Evolutionary conservation across 495 filamentous ascomycete species (phyloP).

Genomic region (Penicillium angulare): DNA sequence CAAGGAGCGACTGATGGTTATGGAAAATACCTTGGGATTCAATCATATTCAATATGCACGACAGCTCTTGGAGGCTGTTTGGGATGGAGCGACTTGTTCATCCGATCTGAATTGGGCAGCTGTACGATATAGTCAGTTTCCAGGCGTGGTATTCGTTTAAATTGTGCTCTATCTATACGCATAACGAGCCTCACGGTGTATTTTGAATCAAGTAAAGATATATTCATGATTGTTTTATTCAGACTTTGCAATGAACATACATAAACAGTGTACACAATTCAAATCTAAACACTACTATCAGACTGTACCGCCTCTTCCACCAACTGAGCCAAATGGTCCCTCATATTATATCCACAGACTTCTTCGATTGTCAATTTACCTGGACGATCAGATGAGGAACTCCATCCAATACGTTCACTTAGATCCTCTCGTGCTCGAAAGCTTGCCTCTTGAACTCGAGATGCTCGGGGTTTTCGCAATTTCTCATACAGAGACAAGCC

Average conservation of each 20-base stretch:
- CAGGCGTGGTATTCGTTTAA: conserved; percentile 28
- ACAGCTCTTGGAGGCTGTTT: conserved; percentile 23
- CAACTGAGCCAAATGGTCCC: conserved; percentile 16
- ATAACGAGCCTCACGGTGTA: too few relatives aligned
- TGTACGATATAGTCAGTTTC: conserved; percentile 26
- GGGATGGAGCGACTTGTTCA: conserved; percentile 8
- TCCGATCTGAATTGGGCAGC: conserved; percentile 24
- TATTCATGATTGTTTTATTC: not conserved
- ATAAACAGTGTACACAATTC: not conserved
- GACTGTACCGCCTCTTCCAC: not conserved
- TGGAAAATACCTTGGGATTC: conserved; percentile 30
- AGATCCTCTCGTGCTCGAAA: conserved; percentile 27
- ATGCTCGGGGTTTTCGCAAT: conserved; percentile 37
- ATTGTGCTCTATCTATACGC: not conserved
- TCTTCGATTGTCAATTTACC: conserved; percentile 34
- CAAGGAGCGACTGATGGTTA: conserved; percentile 31
- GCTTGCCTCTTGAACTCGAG: conserved; percentile 38
- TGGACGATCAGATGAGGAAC: conserved; percentile 14
- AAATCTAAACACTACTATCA: not conserved
- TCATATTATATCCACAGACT: conserved; percentile 30
- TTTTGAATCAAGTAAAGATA: too few relatives aligned
- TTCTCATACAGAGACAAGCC: conserved; percentile 40
- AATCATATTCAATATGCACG: conserved; percentile 25
- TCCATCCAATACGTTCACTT: conserved; percentile 30
- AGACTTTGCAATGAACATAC: too few relatives aligned